These are phyloP conservation scores for Auriculariales sp. DNA, from an alignment of 768 basidiomycete species.

Conservation along the genomic window DNA sequence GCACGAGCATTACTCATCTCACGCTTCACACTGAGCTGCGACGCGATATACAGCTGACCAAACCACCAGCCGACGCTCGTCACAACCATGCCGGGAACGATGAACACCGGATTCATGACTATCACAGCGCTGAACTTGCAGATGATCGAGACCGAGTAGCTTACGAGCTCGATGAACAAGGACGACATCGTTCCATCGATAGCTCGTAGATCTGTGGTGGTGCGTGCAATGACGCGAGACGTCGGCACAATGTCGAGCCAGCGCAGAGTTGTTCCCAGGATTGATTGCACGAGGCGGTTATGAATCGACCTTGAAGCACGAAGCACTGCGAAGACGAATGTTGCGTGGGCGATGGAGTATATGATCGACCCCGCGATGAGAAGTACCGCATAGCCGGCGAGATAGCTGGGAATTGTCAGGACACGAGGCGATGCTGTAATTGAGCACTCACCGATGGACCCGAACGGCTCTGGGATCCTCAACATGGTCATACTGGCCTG, in stretches of 20 bases:
- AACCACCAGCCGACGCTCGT: constrained; percentile 3
- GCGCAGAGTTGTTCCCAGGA: constrained; percentile 5
- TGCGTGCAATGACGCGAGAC: constrained; percentile 46
- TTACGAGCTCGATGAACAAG: constrained; percentile 17
- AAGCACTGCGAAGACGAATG: background rate
- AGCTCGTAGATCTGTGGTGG: constrained; percentile 46
- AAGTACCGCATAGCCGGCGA: constrained; percentile 26
- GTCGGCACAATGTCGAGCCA: constrained; percentile 37
- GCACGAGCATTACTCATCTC: constrained; percentile 30
- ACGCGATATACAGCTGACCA: constrained; percentile 27
- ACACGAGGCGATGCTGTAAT: background rate
- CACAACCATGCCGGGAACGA: constrained; percentile 28
- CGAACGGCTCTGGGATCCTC: constrained; percentile 17
- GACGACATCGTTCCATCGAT: constrained; percentile 22
- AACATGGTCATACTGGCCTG: constrained; percentile 24
- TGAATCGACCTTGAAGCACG: constrained; percentile 2
- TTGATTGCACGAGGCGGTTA: background rate
- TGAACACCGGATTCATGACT: constrained; percentile 29
- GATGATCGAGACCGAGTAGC: constrained; percentile 20
- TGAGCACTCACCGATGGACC: background rate
- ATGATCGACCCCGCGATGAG: constrained; percentile 16
- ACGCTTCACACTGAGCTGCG: constrained; percentile 33
- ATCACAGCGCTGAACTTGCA: constrained; percentile 29
- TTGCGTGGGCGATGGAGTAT: constrained; percentile 20
- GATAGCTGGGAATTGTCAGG: constrained; percentile 26